These are phyloP conservation scores for Debaryomycetaceae sp. DNA, from an alignment of 1,139 yeast genomes.

Conservation along the genomic window DNA sequence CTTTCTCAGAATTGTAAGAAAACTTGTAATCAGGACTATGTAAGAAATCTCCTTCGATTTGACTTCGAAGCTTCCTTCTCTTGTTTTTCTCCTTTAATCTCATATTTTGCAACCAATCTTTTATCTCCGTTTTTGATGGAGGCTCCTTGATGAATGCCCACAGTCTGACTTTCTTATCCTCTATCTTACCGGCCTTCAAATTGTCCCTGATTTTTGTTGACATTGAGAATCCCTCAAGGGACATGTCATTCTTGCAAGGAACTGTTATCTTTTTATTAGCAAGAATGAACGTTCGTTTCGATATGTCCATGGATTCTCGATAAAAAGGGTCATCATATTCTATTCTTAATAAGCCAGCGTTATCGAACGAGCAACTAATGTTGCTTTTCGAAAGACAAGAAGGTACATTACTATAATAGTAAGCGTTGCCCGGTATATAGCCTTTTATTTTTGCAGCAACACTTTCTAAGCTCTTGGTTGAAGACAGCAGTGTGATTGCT, in stretches of 20 bases:
- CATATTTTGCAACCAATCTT: constrained; percentile 17
- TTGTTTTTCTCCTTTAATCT: constrained; percentile 11
- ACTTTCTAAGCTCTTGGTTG: neutral
- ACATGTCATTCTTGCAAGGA: constrained; percentile 19
- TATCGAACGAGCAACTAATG: neutral
- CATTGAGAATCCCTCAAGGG: constrained; percentile 11
- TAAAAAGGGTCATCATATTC: constrained; percentile 65
- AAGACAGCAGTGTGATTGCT: neutral
- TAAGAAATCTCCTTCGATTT: constrained; percentile 45
- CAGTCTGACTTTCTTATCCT: neutral
- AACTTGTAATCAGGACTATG: constrained; percentile 33
- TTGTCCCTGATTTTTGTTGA: constrained; percentile 8
- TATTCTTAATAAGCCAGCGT: constrained; percentile 38
- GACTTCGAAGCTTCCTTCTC: constrained; percentile 36
- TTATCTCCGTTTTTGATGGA: constrained; percentile 24
- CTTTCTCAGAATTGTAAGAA: constrained; percentile 27
- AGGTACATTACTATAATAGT: neutral
- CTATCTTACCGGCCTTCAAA: constrained; percentile 1
- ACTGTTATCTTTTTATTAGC: constrained; percentile 63
- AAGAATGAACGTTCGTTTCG: constrained; percentile 53
- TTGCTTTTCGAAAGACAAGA: neutral
- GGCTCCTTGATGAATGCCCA: constrained; percentile 32
- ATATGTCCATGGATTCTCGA: constrained; percentile 49
- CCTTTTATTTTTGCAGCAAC: neutral
- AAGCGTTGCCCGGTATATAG: neutral